Evolutionary conservation across 2,329 filamentous ascomycete species (phyloP), one percentile per base, ranked within the genome.

Genomic region (Aaosphaeria arxii): DNA sequence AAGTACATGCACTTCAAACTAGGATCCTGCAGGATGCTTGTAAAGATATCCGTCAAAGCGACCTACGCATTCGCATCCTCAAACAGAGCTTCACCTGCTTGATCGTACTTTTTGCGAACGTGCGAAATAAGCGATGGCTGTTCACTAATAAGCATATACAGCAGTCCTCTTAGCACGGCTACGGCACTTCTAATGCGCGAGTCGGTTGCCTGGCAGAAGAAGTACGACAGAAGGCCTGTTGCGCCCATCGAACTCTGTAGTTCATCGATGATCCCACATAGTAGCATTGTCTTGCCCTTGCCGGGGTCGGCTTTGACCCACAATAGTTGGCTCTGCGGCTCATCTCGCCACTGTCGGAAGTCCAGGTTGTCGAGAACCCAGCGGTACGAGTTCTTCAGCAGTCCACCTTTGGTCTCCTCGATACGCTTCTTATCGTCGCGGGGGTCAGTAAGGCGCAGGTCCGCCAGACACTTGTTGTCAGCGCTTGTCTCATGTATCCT

Each of bases 171-270:
- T 1, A 80, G 52, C 0, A 77, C 69, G 1, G 73, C 62, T 0
- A 55, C 64, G 0, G 71, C 70, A 42, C 55, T 73, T 49, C 74
- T 76, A 24, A 75, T 39, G 0, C 54, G 44, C 0, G 48, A 13
- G 35, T 74, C 53, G 5, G 68, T 69, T 24, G 61, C 60, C 53
- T 79, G 67, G 56, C 72, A 78, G 58, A 79, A 74, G 58, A 76
- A 76, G 49, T 59, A 73, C 0, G 49, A 38, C n/a, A 56, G 39
- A n/a, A 7, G 33, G n/a, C 7, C 7, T 36, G n/a, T n/a, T 36
- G 7, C 33, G n/a, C n/a, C 33, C 7, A n/a, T 45, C 11, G 42
- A 5, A n/a, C n/a, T n/a, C 67, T 35, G 39, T 51, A 71, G 56
- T 33, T 53, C 52, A 40, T 69, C 51, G 42, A 70, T 62, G 29